Evolutionary conservation across 2,329 filamentous ascomycete species (phyloP).

Genomic region (Diaporthe aspalathi): DNA sequence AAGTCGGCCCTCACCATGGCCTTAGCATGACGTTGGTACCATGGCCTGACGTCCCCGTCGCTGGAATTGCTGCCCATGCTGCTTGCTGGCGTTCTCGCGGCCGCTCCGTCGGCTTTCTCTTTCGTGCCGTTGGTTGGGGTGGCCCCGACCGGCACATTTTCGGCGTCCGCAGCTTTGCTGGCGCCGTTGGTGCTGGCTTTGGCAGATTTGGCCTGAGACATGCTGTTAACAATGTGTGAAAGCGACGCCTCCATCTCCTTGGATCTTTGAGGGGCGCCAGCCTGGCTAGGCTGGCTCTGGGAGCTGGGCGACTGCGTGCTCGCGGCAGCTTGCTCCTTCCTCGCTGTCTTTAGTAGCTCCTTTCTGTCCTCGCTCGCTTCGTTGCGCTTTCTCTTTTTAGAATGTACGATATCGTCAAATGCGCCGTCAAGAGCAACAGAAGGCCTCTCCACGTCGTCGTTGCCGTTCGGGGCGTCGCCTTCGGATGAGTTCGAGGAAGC

Average conservation of each 20-base stretch:
- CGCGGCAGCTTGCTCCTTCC: constrained; percentile 22
- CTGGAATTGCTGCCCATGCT: background rate
- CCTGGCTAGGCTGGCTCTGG: constrained; percentile 6
- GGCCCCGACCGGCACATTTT: background rate
- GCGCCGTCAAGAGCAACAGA: constrained; percentile 24
- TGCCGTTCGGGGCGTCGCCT: background rate
- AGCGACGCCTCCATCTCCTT: constrained; percentile 1
- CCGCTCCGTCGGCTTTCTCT: background rate
- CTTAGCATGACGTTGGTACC: constrained; percentile 34
- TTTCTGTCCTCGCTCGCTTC: background rate
- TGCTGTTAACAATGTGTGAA: constrained; percentile 21
- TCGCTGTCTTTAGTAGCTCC: constrained; percentile 27
- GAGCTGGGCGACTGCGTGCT: constrained; percentile 5
- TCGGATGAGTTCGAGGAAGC: background rate
- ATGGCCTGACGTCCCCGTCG: constrained; percentile 15
- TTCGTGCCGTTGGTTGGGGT: background rate
- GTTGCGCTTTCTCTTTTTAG: constrained; percentile 31
- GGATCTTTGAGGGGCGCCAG: background rate
- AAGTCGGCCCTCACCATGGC: constrained; percentile 33
- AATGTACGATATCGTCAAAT: constrained; percentile 15
- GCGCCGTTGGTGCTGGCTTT: background rate
- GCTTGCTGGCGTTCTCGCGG: background rate
- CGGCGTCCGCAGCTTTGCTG: constrained; percentile 2
- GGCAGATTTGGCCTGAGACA: constrained; percentile 31
- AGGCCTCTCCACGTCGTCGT: background rate